These are phyloP conservation scores for Stagonosporopsis tanaceti DNA, from an alignment of 2,329 filamentous ascomycete species.

Conservation along the genomic window DNA sequence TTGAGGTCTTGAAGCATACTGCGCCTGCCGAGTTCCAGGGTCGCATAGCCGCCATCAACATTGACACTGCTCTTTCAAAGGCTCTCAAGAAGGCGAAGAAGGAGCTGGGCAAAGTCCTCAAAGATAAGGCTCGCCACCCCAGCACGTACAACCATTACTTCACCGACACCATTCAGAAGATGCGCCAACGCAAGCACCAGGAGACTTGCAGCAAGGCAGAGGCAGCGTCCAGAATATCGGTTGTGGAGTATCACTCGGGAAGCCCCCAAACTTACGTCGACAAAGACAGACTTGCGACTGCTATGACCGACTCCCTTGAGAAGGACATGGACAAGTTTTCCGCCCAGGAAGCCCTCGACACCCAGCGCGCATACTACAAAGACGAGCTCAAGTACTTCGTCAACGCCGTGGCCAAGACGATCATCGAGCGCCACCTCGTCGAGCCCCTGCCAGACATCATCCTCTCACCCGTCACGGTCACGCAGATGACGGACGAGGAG, in stretches of 20 bases:
- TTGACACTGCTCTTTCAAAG: constrained; percentile 7
- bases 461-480: constrained; percentile 42
- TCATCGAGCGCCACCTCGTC: constrained; percentile 52
- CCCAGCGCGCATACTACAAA: constrained; percentile 49
- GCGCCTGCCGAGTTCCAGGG: neutral
- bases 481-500: constrained; percentile 45
- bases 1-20: neutral
- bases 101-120: constrained; percentile 58
- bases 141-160: constrained; percentile 64
- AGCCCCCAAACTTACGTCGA: no score
- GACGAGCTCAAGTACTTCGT: constrained; percentile 50
- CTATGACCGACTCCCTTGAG: constrained; percentile 18
- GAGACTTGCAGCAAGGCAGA: constrained; percentile 4
- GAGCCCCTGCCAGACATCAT: constrained; percentile 37
- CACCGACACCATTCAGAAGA: constrained; percentile 33
- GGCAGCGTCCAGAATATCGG: neutral
- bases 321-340: constrained; percentile 47
- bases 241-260: no score
- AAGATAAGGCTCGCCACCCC: constrained; percentile 57
- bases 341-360: constrained; percentile 48
- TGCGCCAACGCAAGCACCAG: constrained; percentile 25
- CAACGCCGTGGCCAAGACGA: constrained; percentile 44
- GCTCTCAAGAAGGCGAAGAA: constrained; percentile 43
- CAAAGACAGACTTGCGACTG: neutral
- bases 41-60: neutral